Base-by-base conservation (phyloP, 768 basidiomycete genomes). In the Thelephora aurantiotincta region DNA sequence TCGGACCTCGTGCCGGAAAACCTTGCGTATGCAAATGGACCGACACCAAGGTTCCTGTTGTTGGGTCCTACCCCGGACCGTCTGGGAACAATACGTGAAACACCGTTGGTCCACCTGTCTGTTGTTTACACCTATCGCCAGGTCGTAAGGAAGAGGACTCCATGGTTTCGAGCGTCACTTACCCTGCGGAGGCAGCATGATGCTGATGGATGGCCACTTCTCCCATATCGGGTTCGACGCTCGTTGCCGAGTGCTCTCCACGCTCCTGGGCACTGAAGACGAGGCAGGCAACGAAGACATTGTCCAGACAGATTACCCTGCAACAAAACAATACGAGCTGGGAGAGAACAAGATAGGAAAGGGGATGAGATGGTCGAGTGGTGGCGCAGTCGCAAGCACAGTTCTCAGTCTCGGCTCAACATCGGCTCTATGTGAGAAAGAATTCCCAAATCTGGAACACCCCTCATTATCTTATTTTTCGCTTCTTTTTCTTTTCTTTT, bases 31-130 rank as follows among this genome's bases (percentile, higher is more conserved):
- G 49, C 65, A 67, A n/a, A 66, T 46, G 4, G 64, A 55, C 48
- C 61, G 58, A 49, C 65, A 67, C 51, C 55, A 58, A 2, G 65
- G 65, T 43, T 64, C 60, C 19, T 55, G 47, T n/a, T 57, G 54
- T 30, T 58, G 51, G 11, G 56, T 51, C 18, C 65, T 63, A 9
- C 63, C 60, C 14, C 52, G 51, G 30, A 60, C 49, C 45, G 53
- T 56, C 45, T 67, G 65, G 13, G 60, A 58, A 54, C 65, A 65
- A 53, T 61, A 65, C 1, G 60, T 63, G 45, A 65, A 57, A 51
- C 63, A 66, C n/a, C 61, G 57, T 47, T 65, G 61, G 51, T 63
- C 63, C 13, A 58, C 55, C 33, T 60, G 51, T 22, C 59, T 51
- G 9, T 63, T 63, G 57, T 60, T 55, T 18, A 33, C 48, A 7